phyloP scores from a whole-genome alignment of 495 filamentous ascomycete genomes.

The Trypethelium eluteriae region DNA sequence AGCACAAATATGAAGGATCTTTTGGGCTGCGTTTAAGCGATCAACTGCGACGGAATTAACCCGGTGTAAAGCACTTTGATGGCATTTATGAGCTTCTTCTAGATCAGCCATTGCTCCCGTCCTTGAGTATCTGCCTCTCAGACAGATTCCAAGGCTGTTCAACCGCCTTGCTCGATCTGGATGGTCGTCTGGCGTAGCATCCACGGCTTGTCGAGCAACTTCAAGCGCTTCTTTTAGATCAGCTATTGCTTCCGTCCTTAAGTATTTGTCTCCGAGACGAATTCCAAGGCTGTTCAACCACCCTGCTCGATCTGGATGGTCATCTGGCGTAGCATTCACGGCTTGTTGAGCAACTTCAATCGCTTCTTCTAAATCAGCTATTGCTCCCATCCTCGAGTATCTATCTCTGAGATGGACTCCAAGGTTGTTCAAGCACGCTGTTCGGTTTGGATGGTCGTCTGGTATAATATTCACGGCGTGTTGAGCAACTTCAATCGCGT shows the following conservation, averaged over 20 bases:
- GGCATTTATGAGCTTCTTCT: background rate
- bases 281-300: background rate
- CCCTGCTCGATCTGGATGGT: constrained; percentile 15
- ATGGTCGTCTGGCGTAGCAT: no score
- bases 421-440: background rate
- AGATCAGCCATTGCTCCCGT: no score
- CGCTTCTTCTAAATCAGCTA: constrained; percentile 10
- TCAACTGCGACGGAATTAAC: no score
- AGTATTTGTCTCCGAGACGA: background rate
- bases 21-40: background rate
- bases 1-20: background rate
- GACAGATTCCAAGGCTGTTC: no score
- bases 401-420: background rate
- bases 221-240: background rate
- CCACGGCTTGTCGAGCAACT: no score
- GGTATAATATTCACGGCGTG: background rate
- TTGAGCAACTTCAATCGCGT: background rate
- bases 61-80: background rate
- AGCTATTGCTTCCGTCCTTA: background rate
- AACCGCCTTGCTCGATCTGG: no score
- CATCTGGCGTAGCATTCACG: constrained; percentile 13
- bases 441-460: constrained; percentile 9
- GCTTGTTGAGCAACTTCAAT: background rate
- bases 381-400: background rate
- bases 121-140: no score